Evolutionary conservation across 768 basidiomycete species (phyloP), one percentile per base, ranked within the genome.

Genomic region (Gymnopilus junonius): DNA sequence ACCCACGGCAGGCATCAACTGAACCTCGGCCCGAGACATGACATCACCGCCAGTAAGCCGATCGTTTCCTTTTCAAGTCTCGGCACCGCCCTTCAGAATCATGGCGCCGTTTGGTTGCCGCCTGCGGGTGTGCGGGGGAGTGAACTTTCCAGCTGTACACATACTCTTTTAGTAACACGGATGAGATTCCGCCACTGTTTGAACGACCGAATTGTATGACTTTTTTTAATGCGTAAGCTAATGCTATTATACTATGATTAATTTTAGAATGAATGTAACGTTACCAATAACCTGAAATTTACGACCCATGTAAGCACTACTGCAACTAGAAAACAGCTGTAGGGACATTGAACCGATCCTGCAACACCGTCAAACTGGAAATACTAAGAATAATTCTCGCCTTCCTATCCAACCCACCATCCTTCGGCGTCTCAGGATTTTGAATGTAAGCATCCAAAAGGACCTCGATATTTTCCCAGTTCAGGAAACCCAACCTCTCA

Each of bases 341-440:
- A 15, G 54, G 54, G 4, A 55, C 54, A 2, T 15, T 23, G n/a
- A 55, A 55, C 23, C 17, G 25, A 21, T 37, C 54, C 12, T 55
- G 54, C 25, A 55, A 27, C 4, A 55, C 54, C 12, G 39, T 40
- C 5, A 39, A 55, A 20, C 54, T 55, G 4, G 54, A 37, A 23
- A 55, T 37, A 14, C 23, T 39, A 8, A 55, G 37, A 14, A 55
- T 17, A 23, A 37, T 23, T 14, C 39, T 55, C 35, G 54, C 54
- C 20, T 29, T 55, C 37, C 39, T 37, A 17, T 55, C 54, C 54
- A 55, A 55, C 21, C 54, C 54, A 17, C 54, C 54, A 27, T 55
- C 54, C 25, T 40, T 55, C 25, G 54, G 54, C 17, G 35, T 27
- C 23, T 55, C 54, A 11, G 54, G 35, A 12, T 29, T 25, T 27